A percentile compares a stretch with the other conserved stretches of the same genome.
Evolutionary conservation across 345 rosid species (phyloP).

Genomic region (Eucalyptus albens): DNA sequence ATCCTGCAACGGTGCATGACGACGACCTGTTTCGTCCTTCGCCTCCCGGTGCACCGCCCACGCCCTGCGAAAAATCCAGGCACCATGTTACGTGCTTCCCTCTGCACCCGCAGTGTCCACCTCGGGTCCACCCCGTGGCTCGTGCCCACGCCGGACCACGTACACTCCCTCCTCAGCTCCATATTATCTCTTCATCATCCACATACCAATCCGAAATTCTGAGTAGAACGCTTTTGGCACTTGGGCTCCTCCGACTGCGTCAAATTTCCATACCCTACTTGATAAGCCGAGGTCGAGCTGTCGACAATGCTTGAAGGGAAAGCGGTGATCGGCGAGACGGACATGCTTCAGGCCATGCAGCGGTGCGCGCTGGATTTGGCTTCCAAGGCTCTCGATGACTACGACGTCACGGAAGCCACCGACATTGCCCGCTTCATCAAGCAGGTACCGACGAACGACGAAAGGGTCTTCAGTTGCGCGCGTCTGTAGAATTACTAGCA

Average conservation of each 20-base stretch:
- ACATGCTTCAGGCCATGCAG: conserved; percentile 72
- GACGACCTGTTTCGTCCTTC: neutral
- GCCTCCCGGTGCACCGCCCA: neutral
- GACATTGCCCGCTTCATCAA: conserved; percentile 71
- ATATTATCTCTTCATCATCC: neutral
- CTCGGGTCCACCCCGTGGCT: neutral
- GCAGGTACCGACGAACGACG: conserved; percentile 18
- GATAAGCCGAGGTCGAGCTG: neutral
- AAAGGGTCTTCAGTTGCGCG: neutral
- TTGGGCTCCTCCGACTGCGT: neutral
- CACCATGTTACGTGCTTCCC: neutral
- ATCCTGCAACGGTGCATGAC: neutral
- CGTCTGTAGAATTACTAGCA: neutral
- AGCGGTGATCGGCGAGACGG: conserved; percentile 70
- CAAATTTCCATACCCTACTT: neutral
- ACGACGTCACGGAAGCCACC: conserved; percentile 65
- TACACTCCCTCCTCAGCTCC: neutral
- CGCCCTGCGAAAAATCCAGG: neutral
- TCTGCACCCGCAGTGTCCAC: neutral
- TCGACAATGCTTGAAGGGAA: conserved; percentile 62
- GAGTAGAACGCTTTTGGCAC: neutral
- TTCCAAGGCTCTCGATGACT: conserved; percentile 66
- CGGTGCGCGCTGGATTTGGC: conserved; percentile 59
- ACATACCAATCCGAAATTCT: neutral
- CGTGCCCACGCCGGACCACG: neutral